Evolutionary conservation across 2,329 filamentous ascomycete species (phyloP), one percentile per base, ranked within the genome.

Genomic region (Colletotrichum musicola): DNA sequence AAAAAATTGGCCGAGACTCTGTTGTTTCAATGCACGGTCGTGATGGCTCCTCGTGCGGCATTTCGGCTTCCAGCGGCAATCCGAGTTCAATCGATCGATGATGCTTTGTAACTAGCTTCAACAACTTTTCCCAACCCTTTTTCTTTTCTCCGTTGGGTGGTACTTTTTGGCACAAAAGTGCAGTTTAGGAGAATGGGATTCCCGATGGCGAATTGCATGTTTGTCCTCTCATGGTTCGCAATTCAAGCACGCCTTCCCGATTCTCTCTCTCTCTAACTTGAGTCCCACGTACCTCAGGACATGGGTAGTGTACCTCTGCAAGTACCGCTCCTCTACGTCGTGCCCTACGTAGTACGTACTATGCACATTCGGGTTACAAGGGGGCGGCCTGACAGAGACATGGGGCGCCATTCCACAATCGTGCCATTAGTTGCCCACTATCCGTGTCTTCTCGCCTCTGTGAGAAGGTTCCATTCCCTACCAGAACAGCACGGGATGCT

Each of bases 11-110:
- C 64, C 64, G 64, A 59, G 47, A 68, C 46, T 20, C 40, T 35
- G 14, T 18, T 64, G 64, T 68, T 64, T 68, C 64, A 64, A 25
- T 56, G 53, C 49, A 35, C 55, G 49, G 4, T 40, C 14, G 20
- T 49, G 25, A n/a, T 22, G n/a, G 42, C n/a, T 27, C 16, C 30
- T 35, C 30, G 30, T 35, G 30, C 30, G 30, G 57, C 42, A 35
- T 22, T 16, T 51, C 40, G 50, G 40, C 18, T 22, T 22, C 16
- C 22, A 38, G 20, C 58, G 35, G 46, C 18, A 22, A 44, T 18
- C 47, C 7, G 7, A 35, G 30, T 35, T 35, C 30, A 7, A 35
- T 35, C 30, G 30, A 35, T 35, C 30, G 30, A 10, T 35, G 30
- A 35, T 35, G 30, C 30, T 35, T 9, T 35, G 30, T 35, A 10